Percentiles rank a stretch among this genome's conserved stretches.
Evolutionary conservation across 371 early-diverging fungal species (phyloP).

Genomic region (Actinomucor elegans): DNA sequence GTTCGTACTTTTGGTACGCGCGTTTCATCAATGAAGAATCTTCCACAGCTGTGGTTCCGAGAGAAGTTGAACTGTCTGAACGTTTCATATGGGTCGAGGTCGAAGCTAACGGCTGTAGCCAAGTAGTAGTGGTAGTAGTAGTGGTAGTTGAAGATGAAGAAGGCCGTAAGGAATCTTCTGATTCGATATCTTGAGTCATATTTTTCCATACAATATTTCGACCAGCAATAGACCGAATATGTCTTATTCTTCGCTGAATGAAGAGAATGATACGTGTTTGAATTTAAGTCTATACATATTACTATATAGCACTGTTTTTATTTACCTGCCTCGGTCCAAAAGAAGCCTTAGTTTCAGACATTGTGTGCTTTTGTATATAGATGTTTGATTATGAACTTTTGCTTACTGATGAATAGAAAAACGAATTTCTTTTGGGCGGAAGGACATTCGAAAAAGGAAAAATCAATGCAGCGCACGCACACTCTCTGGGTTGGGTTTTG

Average conservation of each 20-base stretch:
- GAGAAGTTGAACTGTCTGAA: slow-evolving; percentile 34
- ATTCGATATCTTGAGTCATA: background rate
- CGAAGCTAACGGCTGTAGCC: background rate
- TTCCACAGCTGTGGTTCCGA: slow-evolving; percentile 30
- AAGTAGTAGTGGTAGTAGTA: no score
- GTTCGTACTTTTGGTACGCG: slow-evolving; percentile 30
- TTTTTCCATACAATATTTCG: slow-evolving; percentile 40
- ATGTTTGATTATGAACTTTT: no score
- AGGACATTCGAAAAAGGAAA: no score
- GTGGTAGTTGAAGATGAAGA: background rate
- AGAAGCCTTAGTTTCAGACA: slow-evolving; percentile 7
- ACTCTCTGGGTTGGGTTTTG: no score
- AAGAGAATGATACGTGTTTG: no score
- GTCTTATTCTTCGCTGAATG: slow-evolving; percentile 43
- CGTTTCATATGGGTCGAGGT: slow-evolving; percentile 18
- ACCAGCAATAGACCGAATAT: slow-evolving; percentile 37
- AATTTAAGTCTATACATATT: no score
- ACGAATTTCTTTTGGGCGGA: no score
- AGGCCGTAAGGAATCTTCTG: background rate
- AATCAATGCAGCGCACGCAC: no score
- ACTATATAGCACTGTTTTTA: background rate
- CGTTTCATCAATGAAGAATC: slow-evolving; percentile 43
- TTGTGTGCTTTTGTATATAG: no score
- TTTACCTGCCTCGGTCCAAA: slow-evolving; percentile 14
- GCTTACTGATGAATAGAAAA: no score